Base-by-base conservation (phyloP, 1,139 yeast genomes). In the Nakaseomyces delphensis region DNA sequence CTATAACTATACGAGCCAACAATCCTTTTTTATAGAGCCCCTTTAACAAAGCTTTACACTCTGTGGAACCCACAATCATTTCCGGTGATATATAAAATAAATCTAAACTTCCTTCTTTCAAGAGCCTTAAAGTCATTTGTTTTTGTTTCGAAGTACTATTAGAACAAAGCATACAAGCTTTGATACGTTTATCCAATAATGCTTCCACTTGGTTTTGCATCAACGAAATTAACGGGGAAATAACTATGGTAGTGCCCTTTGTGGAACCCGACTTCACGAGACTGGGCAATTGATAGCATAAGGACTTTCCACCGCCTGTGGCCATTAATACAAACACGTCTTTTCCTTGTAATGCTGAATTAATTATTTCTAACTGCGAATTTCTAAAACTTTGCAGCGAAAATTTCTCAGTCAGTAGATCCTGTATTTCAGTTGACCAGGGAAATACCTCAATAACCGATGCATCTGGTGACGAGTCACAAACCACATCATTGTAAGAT, bases 131-230 rank as follows among this genome's bases (percentile, higher is more conserved):
- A 1, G 82, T 77, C 27, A 72, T 71, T 42, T 72, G 72, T 47
- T 84, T 71, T 48, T 83, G 89, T 0, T 73, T 75, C 0, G 76
- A 65, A 3, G 73, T 67, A 5, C 80, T 81, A 53, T 76, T 79
- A 1, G 95, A 83, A 56, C 82, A 83, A 42, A 89, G 74, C 89
- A 86, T 83, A n/a, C 84, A 93, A 0, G 96, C 96, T 29, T 71
- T 71, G 43, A 89, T 78, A 45, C 78, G 72, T 41, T 73, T 76
- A 20, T 67, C 71, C 46, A 76, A 63, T 39, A 89, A 66, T 59
- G 87, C 95, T 42, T 75, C 80, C 1, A 89, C 95, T 62, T 89
- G 97, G 63, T 89, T 97, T 63, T 87, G 95, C 97, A 89, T 89
- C 7, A 33, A 18, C 13, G 37, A 33, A 8, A 33, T 33, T 3